Base-by-base conservation (phyloP, 495 filamentous ascomycete genomes). In the Aspergillus nidulans region DNA sequence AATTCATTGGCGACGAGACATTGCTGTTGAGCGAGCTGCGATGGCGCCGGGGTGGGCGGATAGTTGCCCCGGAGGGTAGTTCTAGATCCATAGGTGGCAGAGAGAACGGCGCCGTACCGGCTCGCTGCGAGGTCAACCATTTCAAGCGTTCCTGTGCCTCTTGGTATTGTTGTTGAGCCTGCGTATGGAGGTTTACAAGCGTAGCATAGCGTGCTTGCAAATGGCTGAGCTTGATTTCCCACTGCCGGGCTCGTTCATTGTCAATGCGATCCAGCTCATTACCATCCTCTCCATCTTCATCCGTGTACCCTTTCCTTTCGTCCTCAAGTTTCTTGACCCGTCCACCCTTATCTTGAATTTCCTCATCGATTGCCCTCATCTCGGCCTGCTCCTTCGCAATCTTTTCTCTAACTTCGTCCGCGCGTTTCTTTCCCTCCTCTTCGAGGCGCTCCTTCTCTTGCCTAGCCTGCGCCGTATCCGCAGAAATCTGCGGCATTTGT, bases 291-390 rank as follows among this genome's bases (percentile, higher is more conserved):
- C 71, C 76, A 39, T 80, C 78, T 1, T 65, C 72, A 10, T 72
- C 78, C 15, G 75, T 71, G 15, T 72, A 55, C 24, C 69, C 69
- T 62, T 78, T 77, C 47, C 77, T 70, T 45, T 81, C 77, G 21
- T 84, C 82, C 58, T 88, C 85, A 3, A 87, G 72, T 43, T 76
- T 72, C 69, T 87, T 86, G 62, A 86, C 78, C 26, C 80, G 77
- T 15, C 75, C 76, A 24, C 81, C 82, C 54, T 78, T 84, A 34
- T 82, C 76, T 55, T 82, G 80, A 28, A 86, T 81, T 46, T 81
- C 78, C 45, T 87, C 83, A 49, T 88, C 84, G 34, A 87, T 71
- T 10, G 61, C 58, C 52, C 80, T 85, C 67, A 85, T 79, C 16
- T 69, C 67, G 6, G 66, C 58, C 26, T 79, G 72, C 57, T 84